A percentile compares a stretch with the other conserved stretches of the same genome.
Evolutionary conservation across 108 stramenopile species (phyloP).

Genomic region (Discostella stelligeroides): DNA sequence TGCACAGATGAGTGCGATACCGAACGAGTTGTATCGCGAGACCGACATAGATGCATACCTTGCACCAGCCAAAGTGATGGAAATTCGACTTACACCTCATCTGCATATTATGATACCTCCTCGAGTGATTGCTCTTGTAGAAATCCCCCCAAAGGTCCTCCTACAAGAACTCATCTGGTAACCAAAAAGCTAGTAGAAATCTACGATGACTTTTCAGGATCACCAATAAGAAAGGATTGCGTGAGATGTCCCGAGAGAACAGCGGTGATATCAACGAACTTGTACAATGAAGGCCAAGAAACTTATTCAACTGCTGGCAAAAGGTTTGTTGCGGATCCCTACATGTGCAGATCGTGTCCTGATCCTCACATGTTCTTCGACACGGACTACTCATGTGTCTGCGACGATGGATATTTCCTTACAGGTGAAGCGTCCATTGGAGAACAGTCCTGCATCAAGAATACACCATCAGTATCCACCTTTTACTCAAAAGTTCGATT

Average conservation of each 20-base stretch:
- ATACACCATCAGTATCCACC: constrained; percentile 20
- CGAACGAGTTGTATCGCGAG: constrained; percentile 14
- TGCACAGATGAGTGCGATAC: constrained; percentile 10
- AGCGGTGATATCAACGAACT: constrained; percentile 29
- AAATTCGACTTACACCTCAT: not conserved
- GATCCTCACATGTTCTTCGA: constrained; percentile 66
- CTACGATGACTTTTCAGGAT: constrained; percentile 23
- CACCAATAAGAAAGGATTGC: constrained; percentile 34
- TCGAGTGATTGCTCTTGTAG: constrained; percentile 29
- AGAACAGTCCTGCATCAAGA: constrained; percentile 44
- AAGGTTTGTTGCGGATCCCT: constrained; percentile 35
- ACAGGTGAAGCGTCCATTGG: constrained; percentile 56
- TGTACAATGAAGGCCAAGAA: constrained; percentile 24
- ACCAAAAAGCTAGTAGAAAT: constrained; percentile 38
- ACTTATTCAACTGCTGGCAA: constrained; percentile 42
- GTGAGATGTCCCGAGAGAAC: constrained; percentile 39
- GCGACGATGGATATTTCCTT: constrained; percentile 48
- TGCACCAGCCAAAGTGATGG: constrained; percentile 3
- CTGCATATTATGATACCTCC: constrained; percentile 13
- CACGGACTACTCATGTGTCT: constrained; percentile 49
- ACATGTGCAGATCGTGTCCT: constrained; percentile 60
- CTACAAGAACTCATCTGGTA: constrained; percentile 15
- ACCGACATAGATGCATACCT: constrained; percentile 25
- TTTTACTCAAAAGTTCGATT: constrained; percentile 36
- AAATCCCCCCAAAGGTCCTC: constrained; percentile 34